Evolutionary conservation across 768 basidiomycete species (phyloP).

Genomic region (Lactarius vividus): DNA sequence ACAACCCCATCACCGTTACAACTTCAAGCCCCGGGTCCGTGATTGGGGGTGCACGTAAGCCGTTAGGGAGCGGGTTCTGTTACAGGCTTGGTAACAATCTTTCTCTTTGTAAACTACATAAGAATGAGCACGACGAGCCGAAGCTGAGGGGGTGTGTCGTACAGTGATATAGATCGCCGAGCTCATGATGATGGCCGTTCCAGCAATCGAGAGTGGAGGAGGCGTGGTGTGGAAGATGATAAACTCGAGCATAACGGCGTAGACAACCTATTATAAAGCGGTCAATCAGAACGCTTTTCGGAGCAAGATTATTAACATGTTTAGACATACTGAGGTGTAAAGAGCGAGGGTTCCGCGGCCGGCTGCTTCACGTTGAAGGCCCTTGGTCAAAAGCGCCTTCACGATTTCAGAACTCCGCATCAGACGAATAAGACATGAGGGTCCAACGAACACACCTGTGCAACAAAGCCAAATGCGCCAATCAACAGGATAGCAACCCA

Average conservation of each 20-base stretch:
- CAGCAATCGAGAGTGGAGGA: conserved; percentile 55
- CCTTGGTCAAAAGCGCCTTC: conserved; percentile 57
- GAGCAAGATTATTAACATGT: background rate
- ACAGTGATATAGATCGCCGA: conserved; percentile 68
- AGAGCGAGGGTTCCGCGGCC: conserved; percentile 60
- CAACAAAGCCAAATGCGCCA: conserved; percentile 51
- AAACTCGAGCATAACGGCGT: conserved; percentile 61
- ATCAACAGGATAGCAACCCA: conserved; percentile 51
- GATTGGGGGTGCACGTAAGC: background rate
- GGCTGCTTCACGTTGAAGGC: conserved; percentile 63
- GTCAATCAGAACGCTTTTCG: background rate
- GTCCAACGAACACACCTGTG: conserved; percentile 34
- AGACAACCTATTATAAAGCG: conserved; percentile 50
- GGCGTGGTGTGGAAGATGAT: conserved; percentile 62
- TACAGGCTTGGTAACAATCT: background rate
- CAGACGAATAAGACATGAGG: background rate
- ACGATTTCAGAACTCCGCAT: background rate
- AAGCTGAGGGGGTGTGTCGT: conserved; percentile 30
- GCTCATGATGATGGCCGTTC: conserved; percentile 60
- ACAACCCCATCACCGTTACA: background rate
- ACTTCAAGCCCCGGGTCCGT: background rate
- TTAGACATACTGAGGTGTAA: conserved; percentile 47
- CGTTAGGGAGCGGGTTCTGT: background rate
- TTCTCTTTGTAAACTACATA: background rate
- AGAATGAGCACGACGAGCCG: background rate